Evolutionary conservation across 352 stramenopile species (phyloP).

Genomic region (Thalassiosira pacifica): DNA sequence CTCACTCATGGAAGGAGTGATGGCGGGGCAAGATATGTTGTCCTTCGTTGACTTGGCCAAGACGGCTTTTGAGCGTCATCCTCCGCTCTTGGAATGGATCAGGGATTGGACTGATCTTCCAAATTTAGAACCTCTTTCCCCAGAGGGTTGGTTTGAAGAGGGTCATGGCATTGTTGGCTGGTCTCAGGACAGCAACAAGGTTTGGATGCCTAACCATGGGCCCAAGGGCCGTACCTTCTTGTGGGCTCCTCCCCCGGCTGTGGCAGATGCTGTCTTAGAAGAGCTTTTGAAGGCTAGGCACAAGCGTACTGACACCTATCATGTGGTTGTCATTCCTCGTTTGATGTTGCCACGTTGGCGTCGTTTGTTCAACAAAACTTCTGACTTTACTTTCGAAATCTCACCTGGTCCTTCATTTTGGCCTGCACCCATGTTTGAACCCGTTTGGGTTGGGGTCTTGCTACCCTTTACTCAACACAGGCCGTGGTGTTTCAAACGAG

Average conservation of each 20-base stretch:
- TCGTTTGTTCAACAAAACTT: conserved; percentile 17
- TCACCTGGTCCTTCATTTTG: conserved; percentile 36
- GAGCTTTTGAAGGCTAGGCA: conserved; percentile 24
- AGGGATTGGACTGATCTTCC: conserved; percentile 8
- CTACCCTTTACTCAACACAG: conserved; percentile 59
- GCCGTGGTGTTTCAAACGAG: conserved; percentile 41
- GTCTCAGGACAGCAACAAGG: neutral
- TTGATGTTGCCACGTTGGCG: conserved; percentile 23
- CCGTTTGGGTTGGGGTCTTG: conserved; percentile 56
- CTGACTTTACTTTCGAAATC: conserved; percentile 35
- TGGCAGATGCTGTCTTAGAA: conserved; percentile 32
- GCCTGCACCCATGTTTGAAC: conserved; percentile 59
- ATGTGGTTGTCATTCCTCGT: conserved; percentile 27
- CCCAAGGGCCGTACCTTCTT: neutral
- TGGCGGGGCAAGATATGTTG: conserved; percentile 24
- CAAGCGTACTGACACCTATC: conserved; percentile 22
- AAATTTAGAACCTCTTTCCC: conserved; percentile 11
- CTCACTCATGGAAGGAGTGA: conserved; percentile 34
- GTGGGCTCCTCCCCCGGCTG: conserved; percentile 30
- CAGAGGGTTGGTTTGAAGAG: conserved; percentile 41
- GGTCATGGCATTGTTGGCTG: conserved; percentile 27
- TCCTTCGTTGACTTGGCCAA: conserved; percentile 34
- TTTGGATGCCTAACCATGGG: conserved; percentile 27
- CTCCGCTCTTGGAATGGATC: conserved; percentile 33
- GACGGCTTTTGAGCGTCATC: conserved; percentile 30